Base-by-base conservation (phyloP, 768 basidiomycete species). In the Rubroboletus satanas region DNA sequence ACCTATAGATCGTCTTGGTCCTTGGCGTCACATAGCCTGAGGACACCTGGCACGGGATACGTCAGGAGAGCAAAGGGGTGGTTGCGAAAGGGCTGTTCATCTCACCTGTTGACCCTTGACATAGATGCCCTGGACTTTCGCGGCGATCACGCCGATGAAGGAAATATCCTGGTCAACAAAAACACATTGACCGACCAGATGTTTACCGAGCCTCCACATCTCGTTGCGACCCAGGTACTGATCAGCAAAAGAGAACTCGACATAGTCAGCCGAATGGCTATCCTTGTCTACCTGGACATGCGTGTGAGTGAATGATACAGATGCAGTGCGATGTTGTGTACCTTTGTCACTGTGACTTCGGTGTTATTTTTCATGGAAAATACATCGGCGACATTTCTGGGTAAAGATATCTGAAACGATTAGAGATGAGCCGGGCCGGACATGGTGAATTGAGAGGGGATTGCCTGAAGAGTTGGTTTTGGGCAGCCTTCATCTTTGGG, bases 201-300 rank as follows among this genome's bases (percentile, higher is more conserved):
- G 79, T 67, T 88, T 85, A n/a, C 85, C 86, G 8, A 98, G 77
- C 45, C 93, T 78, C 93, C 95, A 98, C 93, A 97, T 96, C 61
- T 98, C 97, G 57, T 90, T 93, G 44, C 97, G 83, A 15, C 95
- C 96, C 15, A 98, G 78, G 68, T 98, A 98, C 66, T 96, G 93
- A 67, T 97, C 94, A 58, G 91, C 90, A 66, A 98, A 98, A 44
- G 85, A 84, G 53, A 98, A 80, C 65, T 98, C 96, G 47, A 98
- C 79, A 65, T 86, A 87, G 56, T 90, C 85, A 1, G 89, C 90
- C 26, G 74, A 79, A 55, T 82, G 79, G 36, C 73, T 71, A 7
- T 77, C 74, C 60, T 78, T 82, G 59, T 94, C 84, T 39, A 90
- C 87, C 90, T 92, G 50, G 15, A 28, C 5, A 23, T 43, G 6